phyloP scores from a whole-genome alignment of 306 rosid species.

The Malus sylvestris region DNA sequence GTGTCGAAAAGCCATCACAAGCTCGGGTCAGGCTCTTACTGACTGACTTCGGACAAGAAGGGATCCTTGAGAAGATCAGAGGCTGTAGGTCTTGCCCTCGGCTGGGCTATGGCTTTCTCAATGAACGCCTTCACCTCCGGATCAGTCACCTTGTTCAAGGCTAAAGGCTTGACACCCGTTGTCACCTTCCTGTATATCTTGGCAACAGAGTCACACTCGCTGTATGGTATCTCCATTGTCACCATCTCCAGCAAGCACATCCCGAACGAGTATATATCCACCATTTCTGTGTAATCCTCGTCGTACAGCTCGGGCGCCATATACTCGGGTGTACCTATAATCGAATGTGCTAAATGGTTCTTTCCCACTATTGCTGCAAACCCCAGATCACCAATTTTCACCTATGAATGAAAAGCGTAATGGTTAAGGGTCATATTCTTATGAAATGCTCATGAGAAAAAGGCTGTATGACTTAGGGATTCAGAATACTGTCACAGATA shows the following conservation, averaged over 20 bases:
- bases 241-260: slow-evolving; percentile 96
- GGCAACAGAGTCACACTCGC: slow-evolving; percentile 79
- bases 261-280: slow-evolving; percentile 89
- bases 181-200: slow-evolving; percentile 87
- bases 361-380: slow-evolving; percentile 81
- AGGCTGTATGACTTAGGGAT: background rate
- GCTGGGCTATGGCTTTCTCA: slow-evolving; percentile 75
- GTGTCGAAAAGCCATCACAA: slow-evolving; percentile 9
- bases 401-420: slow-evolving; percentile 28
- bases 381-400: slow-evolving; percentile 88
- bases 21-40: slow-evolving; percentile 26
- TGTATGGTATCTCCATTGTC: slow-evolving; percentile 82
- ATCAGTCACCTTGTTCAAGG: slow-evolving; percentile 51
- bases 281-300: slow-evolving; percentile 95
- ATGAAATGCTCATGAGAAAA: background rate
- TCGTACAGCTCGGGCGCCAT: slow-evolving; percentile 97
- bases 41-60: slow-evolving; percentile 57
- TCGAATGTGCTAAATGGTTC: slow-evolving; percentile 78
- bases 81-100: slow-evolving; percentile 88
- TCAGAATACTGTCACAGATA: background rate
- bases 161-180: slow-evolving; percentile 57
- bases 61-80: slow-evolving; percentile 76
- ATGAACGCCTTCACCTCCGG: slow-evolving; percentile 67
- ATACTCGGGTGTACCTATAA: slow-evolving; percentile 84
- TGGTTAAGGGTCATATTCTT: background rate